Base-by-base conservation (phyloP, 768 basidiomycete species). In the Amanita muscaria region DNA sequence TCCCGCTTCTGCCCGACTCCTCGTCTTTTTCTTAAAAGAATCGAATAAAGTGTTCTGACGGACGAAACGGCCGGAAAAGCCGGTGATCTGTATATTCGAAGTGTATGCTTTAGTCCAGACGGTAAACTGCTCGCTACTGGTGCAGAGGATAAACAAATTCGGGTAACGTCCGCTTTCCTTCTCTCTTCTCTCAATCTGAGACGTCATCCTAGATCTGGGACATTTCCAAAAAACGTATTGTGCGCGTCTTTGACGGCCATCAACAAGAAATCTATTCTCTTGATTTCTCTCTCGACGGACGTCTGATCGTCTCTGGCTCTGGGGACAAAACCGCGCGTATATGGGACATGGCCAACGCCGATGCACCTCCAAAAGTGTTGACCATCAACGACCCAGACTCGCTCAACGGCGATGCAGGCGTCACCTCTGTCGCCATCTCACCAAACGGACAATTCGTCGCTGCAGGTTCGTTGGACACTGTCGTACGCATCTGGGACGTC, bases 201-300 rank as follows among this genome's bases (percentile, higher is more conserved):
- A n/a, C 5, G n/a, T 3, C 23, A 23, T 9, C 29, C 14, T 55
- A 92, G 86, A 88, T 96, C 54, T 96, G 92, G 92, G 89, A 93
- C 55, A 88, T 96, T 53, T 72, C 73, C 36, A 81, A 79, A 55
- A 82, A 83, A 54, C 76, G 76, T 27, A 88, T 93, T 57, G 76
- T 81, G 45, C 81, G 77, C 50, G 68, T 87, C 8, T 89, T 93
- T 54, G 80, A 86, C 51, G 92, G 92, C 4, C 92, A 96, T 64
- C 79, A 80, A 55, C 86, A 90, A 57, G 92, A 94, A 57, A 91
- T 96, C 56, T 94, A 94, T 64, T 89, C 90, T 1, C 80, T 96
- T 51, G 89, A 88, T 61, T 94, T 92, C 64, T 88, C 88, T 2
- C 64, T 71, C n/a, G 87, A 92, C 53, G 91, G 92, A 5, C 72